Conservation (phyloP, 768 basidiomycete species). For the Podaxis sp. region DNA sequence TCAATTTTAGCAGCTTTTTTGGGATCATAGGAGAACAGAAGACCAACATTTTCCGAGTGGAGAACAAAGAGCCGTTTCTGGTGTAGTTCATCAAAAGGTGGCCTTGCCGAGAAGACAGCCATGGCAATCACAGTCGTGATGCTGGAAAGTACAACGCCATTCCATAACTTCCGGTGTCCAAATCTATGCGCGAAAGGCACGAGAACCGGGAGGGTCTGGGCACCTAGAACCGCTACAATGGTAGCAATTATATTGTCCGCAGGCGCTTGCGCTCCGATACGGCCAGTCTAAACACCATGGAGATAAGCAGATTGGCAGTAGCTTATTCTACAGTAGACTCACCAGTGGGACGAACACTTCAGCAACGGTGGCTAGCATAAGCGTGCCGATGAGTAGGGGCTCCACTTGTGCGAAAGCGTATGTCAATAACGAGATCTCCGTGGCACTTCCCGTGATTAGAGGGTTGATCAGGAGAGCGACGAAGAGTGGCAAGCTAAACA, state of each 20-base stretch:
- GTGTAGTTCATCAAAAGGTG: slow-evolving; percentile 80
- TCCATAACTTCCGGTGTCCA: slow-evolving; percentile 33
- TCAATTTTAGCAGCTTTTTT: background rate
- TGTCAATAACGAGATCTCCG: slow-evolving; percentile 51
- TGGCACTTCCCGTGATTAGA: slow-evolving; percentile 25
- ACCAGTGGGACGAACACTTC: slow-evolving; percentile 93
- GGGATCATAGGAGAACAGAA: background rate
- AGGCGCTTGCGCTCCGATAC: slow-evolving; percentile 79
- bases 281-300: slow-evolving; percentile 60
- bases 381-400: slow-evolving; percentile 55
- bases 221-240: slow-evolving; percentile 57
- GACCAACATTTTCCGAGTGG: slow-evolving; percentile 82
- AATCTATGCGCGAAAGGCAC: slow-evolving; percentile 78
- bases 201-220: slow-evolving; percentile 56
- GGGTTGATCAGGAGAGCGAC: slow-evolving; percentile 50
- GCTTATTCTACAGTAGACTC: slow-evolving; percentile 20
- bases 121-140: slow-evolving; percentile 48
- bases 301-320: background rate
- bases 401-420: slow-evolving; percentile 62
- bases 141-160: slow-evolving; percentile 43
- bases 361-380: slow-evolving; percentile 58
- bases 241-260: slow-evolving; percentile 87
- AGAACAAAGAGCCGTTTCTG: slow-evolving; percentile 85
- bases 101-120: slow-evolving; percentile 55
- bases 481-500: slow-evolving; percentile 58